A percentile compares a stretch with the other conserved stretches of the same genome.
phyloP scores from a whole-genome alignment of 108 stramenopile genomes.

The Fragilaria crotonensis region DNA sequence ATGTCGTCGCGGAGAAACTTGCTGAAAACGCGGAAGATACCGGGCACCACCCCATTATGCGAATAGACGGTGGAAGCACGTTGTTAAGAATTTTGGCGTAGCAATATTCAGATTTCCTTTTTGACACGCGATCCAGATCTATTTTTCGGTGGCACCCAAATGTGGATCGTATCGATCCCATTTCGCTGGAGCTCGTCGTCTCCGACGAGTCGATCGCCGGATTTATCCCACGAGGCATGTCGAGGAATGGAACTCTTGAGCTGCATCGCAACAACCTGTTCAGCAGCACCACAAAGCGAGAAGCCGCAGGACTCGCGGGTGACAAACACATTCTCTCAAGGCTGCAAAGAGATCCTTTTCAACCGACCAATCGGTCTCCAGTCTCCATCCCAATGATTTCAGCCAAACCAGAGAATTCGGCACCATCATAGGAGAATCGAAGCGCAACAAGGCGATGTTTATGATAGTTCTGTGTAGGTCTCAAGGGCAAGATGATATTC shows the following conservation, averaged over 20 bases:
- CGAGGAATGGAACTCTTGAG: slow-evolving; percentile 72
- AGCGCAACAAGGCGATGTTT: slow-evolving; percentile 90
- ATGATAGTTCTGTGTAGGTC: too few relatives aligned
- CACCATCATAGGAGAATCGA: slow-evolving; percentile 88
- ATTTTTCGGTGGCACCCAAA: slow-evolving; percentile 40
- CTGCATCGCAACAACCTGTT: slow-evolving; percentile 87
- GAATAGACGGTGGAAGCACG: slow-evolving; percentile 84
- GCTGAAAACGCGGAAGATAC: slow-evolving; percentile 89
- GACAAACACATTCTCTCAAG: slow-evolving; percentile 57
- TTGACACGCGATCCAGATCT: slow-evolving; percentile 13
- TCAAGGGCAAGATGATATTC: too few relatives aligned
- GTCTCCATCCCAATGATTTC: slow-evolving; percentile 64
- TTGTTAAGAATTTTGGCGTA: slow-evolving; percentile 93
- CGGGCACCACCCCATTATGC: slow-evolving; percentile 92
- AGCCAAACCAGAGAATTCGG: slow-evolving; percentile 73
- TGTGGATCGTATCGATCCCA: slow-evolving; percentile 31
- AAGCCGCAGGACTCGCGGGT: slow-evolving; percentile 53
- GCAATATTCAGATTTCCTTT: slow-evolving; percentile 72
- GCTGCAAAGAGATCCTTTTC: slow-evolving; percentile 85
- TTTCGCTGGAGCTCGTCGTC: slow-evolving; percentile 63
- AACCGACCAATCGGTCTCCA: slow-evolving; percentile 70
- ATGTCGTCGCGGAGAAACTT: slow-evolving; percentile 76
- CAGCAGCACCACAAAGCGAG: slow-evolving; percentile 91
- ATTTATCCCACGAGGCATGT: slow-evolving; percentile 27
- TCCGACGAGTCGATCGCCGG: slow-evolving; percentile 17